These are phyloP conservation scores for Phoma herbarum DNA, from an alignment of 2,329 filamentous ascomycete species.

Conservation along the genomic window DNA sequence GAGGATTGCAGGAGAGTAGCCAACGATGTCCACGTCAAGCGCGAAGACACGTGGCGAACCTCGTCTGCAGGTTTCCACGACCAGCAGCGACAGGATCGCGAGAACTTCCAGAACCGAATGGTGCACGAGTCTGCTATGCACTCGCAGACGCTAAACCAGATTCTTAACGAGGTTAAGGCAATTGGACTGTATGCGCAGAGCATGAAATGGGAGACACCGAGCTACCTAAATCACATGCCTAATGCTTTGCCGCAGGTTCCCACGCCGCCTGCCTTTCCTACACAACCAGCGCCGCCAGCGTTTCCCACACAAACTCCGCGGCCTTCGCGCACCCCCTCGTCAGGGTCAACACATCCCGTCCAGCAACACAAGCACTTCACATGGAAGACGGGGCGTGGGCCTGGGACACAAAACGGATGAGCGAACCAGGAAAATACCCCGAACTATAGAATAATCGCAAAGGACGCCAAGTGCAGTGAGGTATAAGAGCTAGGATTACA, in stretches of 20 bases:
- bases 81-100: conserved; percentile 45
- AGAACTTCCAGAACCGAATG: conserved; percentile 47
- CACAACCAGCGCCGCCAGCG: conserved; percentile 16
- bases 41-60: conserved; percentile 54
- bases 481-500: background rate
- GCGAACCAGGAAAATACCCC: no score
- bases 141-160: conserved; percentile 38
- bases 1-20: conserved; percentile 52
- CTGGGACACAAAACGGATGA: conserved; percentile 11
- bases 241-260: conserved; percentile 13
- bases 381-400: conserved; percentile 7
- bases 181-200: conserved; percentile 36
- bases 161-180: conserved; percentile 39
- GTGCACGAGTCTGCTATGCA: conserved; percentile 46
- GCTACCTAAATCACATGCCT: conserved; percentile 14
- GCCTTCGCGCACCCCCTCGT: background rate
- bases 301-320: conserved; percentile 7
- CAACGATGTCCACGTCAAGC: conserved; percentile 44
- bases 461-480: background rate
- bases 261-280: conserved; percentile 23
- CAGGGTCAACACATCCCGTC: background rate
- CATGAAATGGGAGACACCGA: conserved; percentile 43
- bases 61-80: conserved; percentile 53
- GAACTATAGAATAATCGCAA: no score
- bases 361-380: background rate